Percentiles rank a stretch among this genome's conserved stretches.
phyloP scores from a whole-genome alignment of 495 filamentous ascomycete genomes.

The Podospora pseudopauciseta region DNA sequence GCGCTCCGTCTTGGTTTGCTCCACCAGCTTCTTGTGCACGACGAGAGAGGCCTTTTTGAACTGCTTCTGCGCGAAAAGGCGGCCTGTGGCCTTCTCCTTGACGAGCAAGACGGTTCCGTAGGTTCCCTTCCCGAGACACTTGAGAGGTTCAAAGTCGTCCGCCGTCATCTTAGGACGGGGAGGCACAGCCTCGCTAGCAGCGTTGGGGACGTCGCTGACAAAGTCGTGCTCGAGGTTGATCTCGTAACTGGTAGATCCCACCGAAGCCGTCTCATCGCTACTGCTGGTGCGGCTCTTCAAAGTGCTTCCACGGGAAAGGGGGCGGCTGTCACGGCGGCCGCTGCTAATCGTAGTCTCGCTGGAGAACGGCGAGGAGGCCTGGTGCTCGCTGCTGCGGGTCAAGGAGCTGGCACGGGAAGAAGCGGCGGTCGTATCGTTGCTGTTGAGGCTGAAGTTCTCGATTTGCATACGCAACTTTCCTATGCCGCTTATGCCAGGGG shows the following conservation, averaged over 20 bases:
- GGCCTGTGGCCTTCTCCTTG: conserved; percentile 78
- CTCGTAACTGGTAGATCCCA: conserved; percentile 66
- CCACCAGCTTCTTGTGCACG: conserved; percentile 87
- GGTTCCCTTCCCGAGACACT: conserved; percentile 93
- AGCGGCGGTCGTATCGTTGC: conserved; percentile 34
- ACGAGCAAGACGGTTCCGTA: conserved; percentile 93
- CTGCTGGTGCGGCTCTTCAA: conserved; percentile 31
- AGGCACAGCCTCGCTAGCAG: conserved; percentile 28
- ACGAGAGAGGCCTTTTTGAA: conserved; percentile 92
- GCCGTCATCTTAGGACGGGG: conserved; percentile 78
- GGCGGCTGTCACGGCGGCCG: conserved; percentile 22
- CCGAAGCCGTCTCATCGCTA: conserved; percentile 41
- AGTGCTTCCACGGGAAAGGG: conserved; percentile 1
- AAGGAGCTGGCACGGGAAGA: conserved; percentile 45
- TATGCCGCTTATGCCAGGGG: conserved; percentile 60
- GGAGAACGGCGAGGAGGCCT: conserved; percentile 19
- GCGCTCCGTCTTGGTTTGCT: conserved; percentile 96
- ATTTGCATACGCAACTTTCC: conserved; percentile 74
- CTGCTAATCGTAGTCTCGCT: conserved; percentile 26
- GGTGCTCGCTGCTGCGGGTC: conserved; percentile 43
- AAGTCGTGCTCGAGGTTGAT: conserved; percentile 86
- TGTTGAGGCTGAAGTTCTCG: conserved; percentile 59
- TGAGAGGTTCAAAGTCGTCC: conserved; percentile 83
- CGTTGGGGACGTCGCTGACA: conserved; percentile 64
- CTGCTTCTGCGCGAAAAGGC: conserved; percentile 95